Conservation (phyloP, 2,329 filamentous ascomycete genomes). For the Colletotrichum endophyticum region DNA sequence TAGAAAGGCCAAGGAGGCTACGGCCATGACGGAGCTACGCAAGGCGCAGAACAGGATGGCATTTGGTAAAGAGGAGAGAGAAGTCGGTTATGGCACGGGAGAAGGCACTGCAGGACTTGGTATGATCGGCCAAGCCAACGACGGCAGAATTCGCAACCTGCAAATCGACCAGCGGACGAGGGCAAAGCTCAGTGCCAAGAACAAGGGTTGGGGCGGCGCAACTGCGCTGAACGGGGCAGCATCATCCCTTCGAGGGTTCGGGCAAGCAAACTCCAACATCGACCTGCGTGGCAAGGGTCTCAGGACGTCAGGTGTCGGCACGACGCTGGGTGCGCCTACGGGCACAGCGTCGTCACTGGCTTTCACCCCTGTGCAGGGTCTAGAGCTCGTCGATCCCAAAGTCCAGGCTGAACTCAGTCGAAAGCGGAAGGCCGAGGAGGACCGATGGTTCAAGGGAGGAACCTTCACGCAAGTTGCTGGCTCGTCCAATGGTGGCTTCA, state of each 20-base stretch:
- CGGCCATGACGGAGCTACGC: conserved; percentile 93
- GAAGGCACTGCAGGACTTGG: conserved; percentile 88
- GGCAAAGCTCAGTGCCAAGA: conserved; percentile 92
- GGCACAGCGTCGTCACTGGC: conserved; percentile 84
- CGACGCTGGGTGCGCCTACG: conserved; percentile 56
- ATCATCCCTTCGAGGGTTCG: conserved; percentile 84
- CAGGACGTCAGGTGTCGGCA: conserved; percentile 81
- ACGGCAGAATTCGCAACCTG: conserved; percentile 84
- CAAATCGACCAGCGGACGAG: conserved; percentile 94
- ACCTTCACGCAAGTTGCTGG: conserved; percentile 87
- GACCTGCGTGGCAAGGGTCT: conserved; percentile 81
- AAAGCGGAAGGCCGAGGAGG: conserved; percentile 93
- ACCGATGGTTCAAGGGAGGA: conserved; percentile 97
- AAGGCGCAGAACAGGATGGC: conserved; percentile 97
- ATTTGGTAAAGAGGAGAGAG: conserved; percentile 94
- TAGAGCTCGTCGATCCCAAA: conserved; percentile 95
- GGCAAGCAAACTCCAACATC: conserved; percentile 66
- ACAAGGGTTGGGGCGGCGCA: conserved; percentile 89
- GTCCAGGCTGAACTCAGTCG: conserved; percentile 84
- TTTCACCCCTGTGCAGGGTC: conserved; percentile 92
- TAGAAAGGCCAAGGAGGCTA: conserved; percentile 93
- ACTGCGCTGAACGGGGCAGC: conserved; percentile 70
- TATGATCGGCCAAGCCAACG: conserved; percentile 90
- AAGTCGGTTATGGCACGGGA: conserved; percentile 87
- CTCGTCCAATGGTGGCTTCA: conserved; percentile 71